Conservation (phyloP, 176 grass and related monocot species). For the Juncus effusus region DNA sequence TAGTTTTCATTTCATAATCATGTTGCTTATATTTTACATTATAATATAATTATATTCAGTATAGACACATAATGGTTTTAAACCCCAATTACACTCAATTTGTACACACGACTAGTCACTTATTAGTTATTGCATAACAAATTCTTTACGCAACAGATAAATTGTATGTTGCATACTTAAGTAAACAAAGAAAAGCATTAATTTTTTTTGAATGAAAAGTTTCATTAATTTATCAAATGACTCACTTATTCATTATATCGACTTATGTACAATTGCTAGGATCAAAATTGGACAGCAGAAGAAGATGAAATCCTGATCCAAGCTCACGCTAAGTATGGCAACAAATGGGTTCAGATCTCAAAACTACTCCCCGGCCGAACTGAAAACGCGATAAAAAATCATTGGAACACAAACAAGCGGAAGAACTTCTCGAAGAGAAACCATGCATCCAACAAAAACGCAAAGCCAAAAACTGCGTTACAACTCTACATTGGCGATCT, state of each 20-base stretch:
- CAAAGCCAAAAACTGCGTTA: background rate
- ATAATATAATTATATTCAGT: too few species aligned
- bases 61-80: background rate
- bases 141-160: background rate
- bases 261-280: background rate
- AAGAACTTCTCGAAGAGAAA: constrained; percentile 15
- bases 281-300: constrained; percentile 29
- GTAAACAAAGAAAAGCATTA: too few species aligned
- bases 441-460: background rate
- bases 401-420: constrained; percentile 36
- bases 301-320: constrained; percentile 25
- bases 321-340: constrained; percentile 13
- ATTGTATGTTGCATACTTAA: background rate
- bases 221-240: too few species aligned
- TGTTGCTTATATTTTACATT: too few species aligned
- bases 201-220: too few species aligned
- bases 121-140: constrained; percentile 5
- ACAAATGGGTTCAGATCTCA: constrained; percentile 33
- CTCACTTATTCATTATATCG: too few species aligned
- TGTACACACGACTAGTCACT: background rate
- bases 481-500: constrained; percentile 23
- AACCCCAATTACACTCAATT: background rate
- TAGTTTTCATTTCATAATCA: too few species aligned
- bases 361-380: constrained; percentile 22
- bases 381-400: constrained; percentile 38